Base-by-base conservation (phyloP, 1,139 yeast species). In the Diutina rugosa region DNA sequence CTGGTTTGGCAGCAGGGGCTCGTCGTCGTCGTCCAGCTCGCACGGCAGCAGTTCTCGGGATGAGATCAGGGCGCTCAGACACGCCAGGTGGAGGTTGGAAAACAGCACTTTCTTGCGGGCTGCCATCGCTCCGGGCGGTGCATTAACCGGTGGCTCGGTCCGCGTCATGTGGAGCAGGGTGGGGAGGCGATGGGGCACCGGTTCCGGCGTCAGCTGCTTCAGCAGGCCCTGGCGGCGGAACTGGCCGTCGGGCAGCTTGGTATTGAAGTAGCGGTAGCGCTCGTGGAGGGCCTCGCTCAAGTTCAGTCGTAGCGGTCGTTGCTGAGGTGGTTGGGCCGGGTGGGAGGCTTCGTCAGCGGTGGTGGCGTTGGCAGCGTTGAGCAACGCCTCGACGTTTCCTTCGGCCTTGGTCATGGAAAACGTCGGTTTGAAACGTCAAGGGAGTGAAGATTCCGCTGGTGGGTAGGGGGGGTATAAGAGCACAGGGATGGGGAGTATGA, bases 81-180 rank as follows among this genome's bases (percentile, higher is more conserved):
- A 49, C 44, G 44, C 53, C 53, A 49, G 53, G 7, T 49, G 53
- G 21, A 49, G 53, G 29, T 49, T 49, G 6, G 53, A 49, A 32
- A 49, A 49, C 53, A 32, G 45, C 21, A 49, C 53, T 12, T 49
- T 49, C 14, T 49, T 49, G 14, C 53, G 35, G 14, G 53, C 52
- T 12, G 21, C 53, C 21, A 47, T 8, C 16, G 35, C 32, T 4
- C 16, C 38, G 8, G 6, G 49, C 4, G 26, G 49, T 9, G n/a
- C 41, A 9, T 3, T 5, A 2, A n/a, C 14, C 6, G 41, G 10
- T 1, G 41, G 41, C 1, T 35, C 41, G n/a, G n/a, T 35, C 5
- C 41, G 14, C 4, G 41, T 35, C 41, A 35, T 35, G n/a, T 35
- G 41, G 41, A 35, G 41, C 14, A 9, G 41, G 5, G 41, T 35